phyloP scores from a whole-genome alignment of 2,329 filamentous ascomycete genomes.

The Fusarium tuaranense region DNA sequence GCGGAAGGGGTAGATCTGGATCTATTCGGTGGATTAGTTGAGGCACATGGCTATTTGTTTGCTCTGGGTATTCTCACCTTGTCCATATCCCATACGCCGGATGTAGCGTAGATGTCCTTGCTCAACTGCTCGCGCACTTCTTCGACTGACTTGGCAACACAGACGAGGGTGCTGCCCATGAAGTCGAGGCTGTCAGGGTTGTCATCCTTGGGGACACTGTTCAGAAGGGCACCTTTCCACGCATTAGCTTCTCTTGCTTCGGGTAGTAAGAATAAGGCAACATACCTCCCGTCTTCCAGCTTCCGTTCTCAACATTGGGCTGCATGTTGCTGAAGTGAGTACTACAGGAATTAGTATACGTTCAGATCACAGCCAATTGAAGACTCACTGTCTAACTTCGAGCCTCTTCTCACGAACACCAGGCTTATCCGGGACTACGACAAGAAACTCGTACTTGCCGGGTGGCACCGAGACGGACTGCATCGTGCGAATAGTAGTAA shows the following conservation, averaged over 20 bases:
- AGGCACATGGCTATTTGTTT: neutral
- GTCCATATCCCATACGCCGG: slow-evolving; percentile 84
- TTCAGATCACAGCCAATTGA: neutral
- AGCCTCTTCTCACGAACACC: slow-evolving; percentile 70
- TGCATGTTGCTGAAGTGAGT: slow-evolving; percentile 69
- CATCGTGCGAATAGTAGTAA: slow-evolving; percentile 44
- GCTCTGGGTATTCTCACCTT: slow-evolving; percentile 59
- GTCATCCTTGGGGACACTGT: slow-evolving; percentile 73
- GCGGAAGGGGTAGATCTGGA: slow-evolving; percentile 64
- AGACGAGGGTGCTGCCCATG: slow-evolving; percentile 78
- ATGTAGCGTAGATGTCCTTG: slow-evolving; percentile 78
- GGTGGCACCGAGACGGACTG: slow-evolving; percentile 38
- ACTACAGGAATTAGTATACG: slow-evolving; percentile 35
- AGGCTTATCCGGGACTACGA: slow-evolving; percentile 75
- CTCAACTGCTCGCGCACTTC: slow-evolving; percentile 75
- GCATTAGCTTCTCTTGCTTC: neutral
- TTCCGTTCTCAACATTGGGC: slow-evolving; percentile 64
- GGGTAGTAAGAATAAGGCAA: neutral
- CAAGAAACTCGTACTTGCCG: slow-evolving; percentile 72
- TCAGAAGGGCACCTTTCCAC: slow-evolving; percentile 71
- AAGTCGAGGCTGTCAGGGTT: slow-evolving; percentile 72
- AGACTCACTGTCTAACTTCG: slow-evolving; percentile 66
- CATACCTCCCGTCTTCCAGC: slow-evolving; percentile 74
- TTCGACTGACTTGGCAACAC: slow-evolving; percentile 74
- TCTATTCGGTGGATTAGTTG: slow-evolving; percentile 45